phyloP scores from a whole-genome alignment of 2,329 filamentous ascomycete genomes.

The Colletotrichum camelliae region DNA sequence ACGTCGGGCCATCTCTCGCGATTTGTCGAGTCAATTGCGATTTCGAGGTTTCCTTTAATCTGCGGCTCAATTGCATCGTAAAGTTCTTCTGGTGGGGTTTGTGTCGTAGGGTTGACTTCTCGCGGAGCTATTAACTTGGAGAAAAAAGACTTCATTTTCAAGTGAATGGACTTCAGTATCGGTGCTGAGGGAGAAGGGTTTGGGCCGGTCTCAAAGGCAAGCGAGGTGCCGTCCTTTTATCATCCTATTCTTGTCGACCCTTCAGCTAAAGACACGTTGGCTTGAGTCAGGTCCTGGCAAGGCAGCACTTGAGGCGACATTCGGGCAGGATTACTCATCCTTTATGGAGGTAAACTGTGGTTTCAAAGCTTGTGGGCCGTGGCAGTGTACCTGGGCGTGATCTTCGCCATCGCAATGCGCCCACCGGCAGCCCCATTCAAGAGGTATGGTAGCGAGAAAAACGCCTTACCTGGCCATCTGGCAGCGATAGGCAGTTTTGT shows the following conservation, averaged over 20 bases:
- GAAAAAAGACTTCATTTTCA: background rate
- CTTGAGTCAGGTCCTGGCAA: background rate
- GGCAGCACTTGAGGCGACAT: background rate
- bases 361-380: background rate
- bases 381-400: background rate
- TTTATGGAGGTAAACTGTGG: background rate
- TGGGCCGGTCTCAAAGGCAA: background rate
- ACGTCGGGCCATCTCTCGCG: background rate
- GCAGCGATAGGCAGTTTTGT: background rate
- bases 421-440: background rate
- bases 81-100: fast-evolving
- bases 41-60: background rate
- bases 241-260: background rate
- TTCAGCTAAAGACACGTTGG: background rate
- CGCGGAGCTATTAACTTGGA: fast-evolving
- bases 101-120: fast-evolving
- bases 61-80: background rate
- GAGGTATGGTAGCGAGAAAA: background rate
- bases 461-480: background rate
- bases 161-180: fast-evolving
- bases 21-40: background rate
- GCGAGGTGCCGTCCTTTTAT: background rate
- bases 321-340: background rate
- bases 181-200: fast-evolving
- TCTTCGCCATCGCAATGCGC: background rate